Evolutionary conservation across 257 asterid species (phyloP).

Genomic region (Penstemon barbatus): DNA sequence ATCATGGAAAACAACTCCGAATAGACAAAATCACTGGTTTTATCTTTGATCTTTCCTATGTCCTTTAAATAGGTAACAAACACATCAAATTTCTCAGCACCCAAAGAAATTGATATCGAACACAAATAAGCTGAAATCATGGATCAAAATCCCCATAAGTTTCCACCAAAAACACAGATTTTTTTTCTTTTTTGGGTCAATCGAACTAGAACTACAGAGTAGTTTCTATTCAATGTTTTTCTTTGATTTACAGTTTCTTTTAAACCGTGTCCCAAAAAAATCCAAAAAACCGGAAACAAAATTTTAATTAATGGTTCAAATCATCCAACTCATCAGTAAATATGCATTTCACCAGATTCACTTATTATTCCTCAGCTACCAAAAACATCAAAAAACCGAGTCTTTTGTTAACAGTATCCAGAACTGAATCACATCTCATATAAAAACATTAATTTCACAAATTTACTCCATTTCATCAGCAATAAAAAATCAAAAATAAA

Average conservation of each 20-base stretch:
- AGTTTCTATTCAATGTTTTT: no score
- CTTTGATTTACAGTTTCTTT: no score
- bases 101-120: neutral
- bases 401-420: neutral
- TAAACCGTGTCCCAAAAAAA: no score
- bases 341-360: neutral
- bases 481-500: slow-evolving; percentile 6
- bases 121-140: neutral
- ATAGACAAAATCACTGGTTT: neutral
- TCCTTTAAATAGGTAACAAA: neutral
- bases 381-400: slow-evolving; percentile 12
- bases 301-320: neutral
- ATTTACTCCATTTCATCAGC: neutral
- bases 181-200: no score
- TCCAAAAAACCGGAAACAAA: no score
- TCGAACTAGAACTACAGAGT: no score
- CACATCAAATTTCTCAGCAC: slow-evolving; percentile 18
- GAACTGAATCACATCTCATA: neutral
- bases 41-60: neutral
- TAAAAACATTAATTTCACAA: neutral
- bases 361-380: neutral
- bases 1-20: neutral
- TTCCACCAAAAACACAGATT: no score
- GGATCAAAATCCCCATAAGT: no score
- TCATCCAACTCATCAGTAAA: neutral